These are phyloP conservation scores for Cucumis cinereus DNA, from an alignment of 306 rosid genomes.

Conservation along the genomic window DNA sequence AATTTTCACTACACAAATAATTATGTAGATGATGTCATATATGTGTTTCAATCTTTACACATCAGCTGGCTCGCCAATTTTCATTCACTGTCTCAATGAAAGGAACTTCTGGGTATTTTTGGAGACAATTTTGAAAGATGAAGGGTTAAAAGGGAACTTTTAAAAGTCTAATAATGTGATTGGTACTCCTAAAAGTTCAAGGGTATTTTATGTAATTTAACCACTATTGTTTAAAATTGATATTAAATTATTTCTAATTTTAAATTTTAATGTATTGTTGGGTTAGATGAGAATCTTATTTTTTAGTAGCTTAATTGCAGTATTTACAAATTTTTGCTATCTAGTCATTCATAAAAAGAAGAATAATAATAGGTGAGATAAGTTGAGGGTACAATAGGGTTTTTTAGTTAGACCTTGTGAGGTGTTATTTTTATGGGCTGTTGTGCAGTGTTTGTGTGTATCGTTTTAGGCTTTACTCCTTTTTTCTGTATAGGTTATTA, in stretches of 20 bases:
- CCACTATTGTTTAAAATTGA: neutral
- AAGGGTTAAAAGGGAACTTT: neutral
- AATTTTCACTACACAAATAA: neutral
- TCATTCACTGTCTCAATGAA: neutral
- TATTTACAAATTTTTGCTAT: neutral
- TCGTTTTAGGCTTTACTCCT: conserved; percentile 7
- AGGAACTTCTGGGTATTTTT: neutral
- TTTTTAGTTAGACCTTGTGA: neutral
- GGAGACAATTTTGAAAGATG: neutral
- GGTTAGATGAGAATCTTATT: neutral
- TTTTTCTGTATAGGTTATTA: conserved; percentile 52
- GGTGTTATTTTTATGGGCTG: neutral
- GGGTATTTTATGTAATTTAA: neutral
- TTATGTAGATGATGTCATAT: neutral
- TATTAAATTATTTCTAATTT: neutral
- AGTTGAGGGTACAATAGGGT: neutral
- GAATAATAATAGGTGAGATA: neutral
- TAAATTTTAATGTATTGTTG: neutral
- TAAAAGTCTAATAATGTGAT: too few relatives aligned
- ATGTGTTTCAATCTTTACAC: neutral
- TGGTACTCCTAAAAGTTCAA: too few relatives aligned
- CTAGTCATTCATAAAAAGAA: neutral
- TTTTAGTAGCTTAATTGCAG: neutral
- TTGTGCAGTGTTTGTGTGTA: neutral
- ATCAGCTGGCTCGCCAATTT: neutral